Evolutionary conservation across 108 stramenopile genomes (phyloP).

Genomic region (Nitzschia sp.): DNA sequence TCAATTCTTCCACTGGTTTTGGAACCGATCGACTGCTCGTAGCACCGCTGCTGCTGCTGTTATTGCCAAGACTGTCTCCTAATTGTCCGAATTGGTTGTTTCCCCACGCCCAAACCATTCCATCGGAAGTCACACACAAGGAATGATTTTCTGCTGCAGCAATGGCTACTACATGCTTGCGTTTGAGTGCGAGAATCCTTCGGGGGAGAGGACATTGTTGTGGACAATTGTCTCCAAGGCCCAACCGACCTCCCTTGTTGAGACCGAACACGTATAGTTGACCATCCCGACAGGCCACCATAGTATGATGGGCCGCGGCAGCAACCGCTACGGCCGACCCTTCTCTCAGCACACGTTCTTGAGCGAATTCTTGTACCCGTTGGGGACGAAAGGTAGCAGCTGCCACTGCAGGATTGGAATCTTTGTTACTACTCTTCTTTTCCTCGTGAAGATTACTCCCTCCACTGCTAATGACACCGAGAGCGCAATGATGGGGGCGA

Average conservation of each 20-base stretch:
- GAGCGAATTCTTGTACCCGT: slow-evolving; percentile 57
- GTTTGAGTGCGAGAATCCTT: slow-evolving; percentile 54
- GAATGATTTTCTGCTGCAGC: slow-evolving; percentile 88
- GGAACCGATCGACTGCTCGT: slow-evolving; percentile 58
- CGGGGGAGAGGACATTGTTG: slow-evolving; percentile 63
- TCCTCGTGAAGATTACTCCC: not conserved
- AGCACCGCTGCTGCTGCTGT: slow-evolving; percentile 7
- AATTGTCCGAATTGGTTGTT: slow-evolving; percentile 85
- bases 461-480: slow-evolving; percentile 48
- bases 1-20: slow-evolving; percentile 70
- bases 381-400: slow-evolving; percentile 42
- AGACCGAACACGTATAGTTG: slow-evolving; percentile 78
- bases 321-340: slow-evolving; percentile 68
- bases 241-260: slow-evolving; percentile 78
- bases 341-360: slow-evolving; percentile 35
- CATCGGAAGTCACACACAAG: slow-evolving; percentile 62
- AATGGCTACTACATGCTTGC: slow-evolving; percentile 55
- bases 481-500: slow-evolving; percentile 65
- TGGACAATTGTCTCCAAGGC: slow-evolving; percentile 54
- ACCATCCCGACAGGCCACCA: slow-evolving; percentile 65
- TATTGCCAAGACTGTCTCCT: slow-evolving; percentile 26
- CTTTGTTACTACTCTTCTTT: not conserved
- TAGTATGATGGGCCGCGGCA: slow-evolving; percentile 78
- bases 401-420: not conserved
- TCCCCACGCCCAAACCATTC: slow-evolving; percentile 76